Evolutionary conservation across 1,284 basidiomycete genomes (phyloP).

Genomic region (Laetiporus sulphureus): DNA sequence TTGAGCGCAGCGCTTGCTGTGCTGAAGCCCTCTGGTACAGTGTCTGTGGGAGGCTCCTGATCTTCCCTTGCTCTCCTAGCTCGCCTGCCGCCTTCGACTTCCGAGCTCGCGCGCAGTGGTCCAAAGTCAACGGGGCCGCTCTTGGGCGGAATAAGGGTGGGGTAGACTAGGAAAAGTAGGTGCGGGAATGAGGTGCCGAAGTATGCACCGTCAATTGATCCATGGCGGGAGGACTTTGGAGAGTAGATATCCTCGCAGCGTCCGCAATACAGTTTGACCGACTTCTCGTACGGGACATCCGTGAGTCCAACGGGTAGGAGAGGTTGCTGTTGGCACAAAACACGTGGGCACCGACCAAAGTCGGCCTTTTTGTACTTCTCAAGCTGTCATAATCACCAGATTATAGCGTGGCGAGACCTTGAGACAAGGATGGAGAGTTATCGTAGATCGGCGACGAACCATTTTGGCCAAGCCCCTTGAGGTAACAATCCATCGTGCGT

Average conservation of each 20-base stretch:
- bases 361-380: conserved; percentile 97
- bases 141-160: conserved; percentile 84
- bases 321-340: conserved; percentile 86
- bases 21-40: conserved; percentile 55
- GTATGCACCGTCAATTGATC: conserved; percentile 93
- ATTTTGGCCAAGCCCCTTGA: conserved; percentile 91
- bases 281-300: conserved; percentile 92
- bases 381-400: too few species aligned
- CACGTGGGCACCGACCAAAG: conserved; percentile 93
- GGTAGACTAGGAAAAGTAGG: conserved; percentile 92
- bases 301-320: conserved; percentile 93
- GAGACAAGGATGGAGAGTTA: too few species aligned
- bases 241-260: conserved; percentile 96
- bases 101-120: conserved; percentile 14
- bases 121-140: conserved; percentile 51
- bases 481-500: conserved; percentile 95
- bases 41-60: conserved; percentile 40
- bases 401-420: too few species aligned
- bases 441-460: too few species aligned
- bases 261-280: conserved; percentile 94
- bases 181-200: conserved; percentile 97
- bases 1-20: conserved; percentile 80
- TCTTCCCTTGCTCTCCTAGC: conserved; percentile 43
- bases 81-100: conserved; percentile 21
- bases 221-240: conserved; percentile 91